Evolutionary conservation across 1,284 basidiomycete species (phyloP).

Genomic region (Stygiomarasmius scandens): DNA sequence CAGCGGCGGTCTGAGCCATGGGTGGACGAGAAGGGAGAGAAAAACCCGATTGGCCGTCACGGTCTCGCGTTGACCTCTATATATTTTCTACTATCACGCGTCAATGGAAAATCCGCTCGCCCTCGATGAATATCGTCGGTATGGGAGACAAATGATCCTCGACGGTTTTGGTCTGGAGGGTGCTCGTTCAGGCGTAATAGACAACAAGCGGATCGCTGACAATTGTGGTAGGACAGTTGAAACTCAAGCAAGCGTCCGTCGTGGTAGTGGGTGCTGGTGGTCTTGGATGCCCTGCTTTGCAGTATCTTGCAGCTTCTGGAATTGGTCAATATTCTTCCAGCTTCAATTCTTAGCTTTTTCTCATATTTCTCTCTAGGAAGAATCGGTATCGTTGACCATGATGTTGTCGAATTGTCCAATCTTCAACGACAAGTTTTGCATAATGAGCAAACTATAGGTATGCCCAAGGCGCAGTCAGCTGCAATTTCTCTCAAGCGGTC

Average conservation of each 20-base stretch:
- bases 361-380: slow-evolving; percentile 50
- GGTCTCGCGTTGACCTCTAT: background rate
- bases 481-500: slow-evolving; percentile 67
- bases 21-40: background rate
- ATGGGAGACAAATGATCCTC: slow-evolving; percentile 97
- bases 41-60: background rate
- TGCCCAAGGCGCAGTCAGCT: slow-evolving; percentile 85
- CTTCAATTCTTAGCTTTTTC: slow-evolving; percentile 2
- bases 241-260: slow-evolving; percentile 74
- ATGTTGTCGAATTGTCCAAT: slow-evolving; percentile 90
- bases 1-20: slow-evolving; percentile 3
- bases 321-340: slow-evolving; percentile 63
- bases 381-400: slow-evolving; percentile 91
- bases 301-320: slow-evolving; percentile 92
- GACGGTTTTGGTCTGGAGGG: slow-evolving; percentile 87
- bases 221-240: slow-evolving; percentile 75
- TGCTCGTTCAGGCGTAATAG: slow-evolving; percentile 27
- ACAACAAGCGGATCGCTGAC: slow-evolving; percentile 1
- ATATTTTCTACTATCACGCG: background rate
- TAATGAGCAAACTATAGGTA: slow-evolving; percentile 78
- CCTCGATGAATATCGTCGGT: slow-evolving; percentile 82
- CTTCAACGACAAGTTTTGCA: slow-evolving; percentile 94
- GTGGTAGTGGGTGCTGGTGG: slow-evolving; percentile 95
- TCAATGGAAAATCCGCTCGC: slow-evolving; percentile 31
- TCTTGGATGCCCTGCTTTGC: slow-evolving; percentile 92